Percentiles rank a stretch among this genome's conserved stretches.
phyloP scores from a whole-genome alignment of 2,329 filamentous ascomycete species.

The Sarocladiaceae sp. region DNA sequence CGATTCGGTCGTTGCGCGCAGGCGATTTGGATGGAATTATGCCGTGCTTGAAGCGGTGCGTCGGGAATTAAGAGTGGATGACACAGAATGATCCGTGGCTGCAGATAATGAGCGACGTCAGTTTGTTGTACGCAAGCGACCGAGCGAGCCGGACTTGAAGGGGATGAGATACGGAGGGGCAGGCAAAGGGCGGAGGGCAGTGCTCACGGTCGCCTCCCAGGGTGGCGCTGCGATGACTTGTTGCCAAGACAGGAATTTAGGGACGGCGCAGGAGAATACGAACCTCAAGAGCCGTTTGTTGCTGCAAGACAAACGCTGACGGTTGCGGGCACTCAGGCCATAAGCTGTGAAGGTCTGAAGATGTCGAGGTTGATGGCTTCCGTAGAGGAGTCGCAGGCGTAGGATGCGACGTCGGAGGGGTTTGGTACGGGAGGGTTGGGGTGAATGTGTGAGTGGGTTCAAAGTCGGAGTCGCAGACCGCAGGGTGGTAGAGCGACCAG shows the following conservation, averaged over 20 bases:
- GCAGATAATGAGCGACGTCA: constrained; percentile 1
- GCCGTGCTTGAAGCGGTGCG: neutral
- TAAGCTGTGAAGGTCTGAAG: neutral
- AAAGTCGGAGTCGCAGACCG: neutral
- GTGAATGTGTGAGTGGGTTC: constrained; percentile 9
- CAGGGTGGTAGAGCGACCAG: neutral
- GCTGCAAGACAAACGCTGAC: too few species aligned
- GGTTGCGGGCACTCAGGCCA: neutral
- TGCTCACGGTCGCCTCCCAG: neutral
- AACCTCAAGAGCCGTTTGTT: neutral
- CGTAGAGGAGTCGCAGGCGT: neutral
- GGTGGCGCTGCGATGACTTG: neutral
- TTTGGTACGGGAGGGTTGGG: constrained; percentile 1
- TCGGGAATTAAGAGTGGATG: neutral
- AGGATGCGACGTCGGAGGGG: constrained; percentile 9
- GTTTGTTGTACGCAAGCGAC: constrained; percentile 1
- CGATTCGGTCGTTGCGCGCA: neutral
- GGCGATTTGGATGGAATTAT: neutral
- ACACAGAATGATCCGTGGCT: neutral
- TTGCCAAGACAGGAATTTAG: neutral
- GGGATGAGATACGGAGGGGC: constrained; percentile 3
- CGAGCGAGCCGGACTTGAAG: constrained; percentile 5
- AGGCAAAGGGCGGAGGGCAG: constrained; percentile 9
- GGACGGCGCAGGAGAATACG: neutral
- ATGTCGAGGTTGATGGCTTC: neutral